Base-by-base conservation (phyloP, 768 basidiomycete genomes). In the Boletus reticulatus region DNA sequence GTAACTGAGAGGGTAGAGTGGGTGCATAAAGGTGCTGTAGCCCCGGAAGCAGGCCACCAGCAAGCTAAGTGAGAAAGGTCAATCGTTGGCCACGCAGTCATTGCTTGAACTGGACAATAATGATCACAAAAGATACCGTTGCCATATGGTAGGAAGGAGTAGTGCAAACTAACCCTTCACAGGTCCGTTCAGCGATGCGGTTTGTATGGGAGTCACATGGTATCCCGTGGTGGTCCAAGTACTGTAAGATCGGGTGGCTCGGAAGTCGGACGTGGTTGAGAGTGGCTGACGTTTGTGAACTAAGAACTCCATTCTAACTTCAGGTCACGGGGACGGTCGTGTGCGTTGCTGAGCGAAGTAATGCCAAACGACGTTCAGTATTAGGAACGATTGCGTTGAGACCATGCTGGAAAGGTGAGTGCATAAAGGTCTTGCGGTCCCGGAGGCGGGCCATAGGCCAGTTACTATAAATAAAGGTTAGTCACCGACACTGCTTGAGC, bases 1-100 rank as follows among this genome's bases (percentile, higher is more conserved):
- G 22, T 39, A 24, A 43, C 9, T 36, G 24, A 47, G 43, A 29
- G 16, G 13, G 37, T 2, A 13, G 43, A 11, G 31, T 22, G 36
- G 19, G 32, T 59, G 45, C 27, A 55, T 56, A 39, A 19, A 55
- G 59, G 45, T 7, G 8, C 2, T 27, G 32, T 16, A 24, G 63
- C 39, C 24, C 47, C 29, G 16, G 56, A 56, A 48, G 50, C 50
- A 19, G 20, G 37, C 7, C 29, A 24, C 14, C 7, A 8, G 12
- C 22, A 10, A 41, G 31, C 22, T 19, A 32, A 37, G 42, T 20
- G 46, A 51, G 45, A 42, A 19, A 14, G 32, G 32, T 32, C 7
- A 11, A 46, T 34, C 41, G 14, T n/a, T 32, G 3, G 20, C 31
- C 16, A 43, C 27, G 56, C 11, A 39, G 48, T 27, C 31, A 41